Evolutionary conservation across 805 yeast species (phyloP), one percentile per base, ranked within the genome.

Genomic region (Peterozyma toletana): DNA sequence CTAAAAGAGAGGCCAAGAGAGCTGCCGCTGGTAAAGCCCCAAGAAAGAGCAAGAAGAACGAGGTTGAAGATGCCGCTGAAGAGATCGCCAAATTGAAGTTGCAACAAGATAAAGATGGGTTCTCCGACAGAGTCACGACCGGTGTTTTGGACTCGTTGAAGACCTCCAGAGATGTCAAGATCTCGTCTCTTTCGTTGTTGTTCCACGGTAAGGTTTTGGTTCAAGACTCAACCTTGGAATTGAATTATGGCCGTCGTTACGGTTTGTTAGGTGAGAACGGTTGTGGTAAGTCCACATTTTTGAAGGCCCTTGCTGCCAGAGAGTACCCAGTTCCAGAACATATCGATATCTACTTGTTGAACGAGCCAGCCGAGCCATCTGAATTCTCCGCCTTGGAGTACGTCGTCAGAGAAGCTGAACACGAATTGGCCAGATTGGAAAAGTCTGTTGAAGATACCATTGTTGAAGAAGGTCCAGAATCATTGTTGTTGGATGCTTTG

Each of bases 181-280:
- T 91, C 56, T 80, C 91, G 15, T 86, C 96, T 41, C 86, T 89
- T 37, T 87, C 98, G 9, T 74, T 91, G 53, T 78, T 89, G 53
- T 93, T 93, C 83, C 99, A 93, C 68, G 99, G 99, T 71, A 91
- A 90, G 64, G 97, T 93, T 45, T 72, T 93, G 62, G 77, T 91
- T 56, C 96, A 88, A 69, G 98, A 93, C 68, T 84, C 97, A 35
- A 75, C 74, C 40, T 70, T 93, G 55, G 99, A 93, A 72, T 79
- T 93, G 68, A 93, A 93, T 71, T 91, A 82, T 66, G 99, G 98
- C 63, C 85, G 97, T 72, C 83, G 96, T 69, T 93, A 93, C 64
- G 99, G 99, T 71, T 75, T 93, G 50, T 76, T 93, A 60, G 99
- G 99, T 60, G 98, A 90, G 68, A 93, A 93, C 67, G 99, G 99